phyloP scores from a whole-genome alignment of 805 yeast species.

The Saccharomycopsis sp. region DNA sequence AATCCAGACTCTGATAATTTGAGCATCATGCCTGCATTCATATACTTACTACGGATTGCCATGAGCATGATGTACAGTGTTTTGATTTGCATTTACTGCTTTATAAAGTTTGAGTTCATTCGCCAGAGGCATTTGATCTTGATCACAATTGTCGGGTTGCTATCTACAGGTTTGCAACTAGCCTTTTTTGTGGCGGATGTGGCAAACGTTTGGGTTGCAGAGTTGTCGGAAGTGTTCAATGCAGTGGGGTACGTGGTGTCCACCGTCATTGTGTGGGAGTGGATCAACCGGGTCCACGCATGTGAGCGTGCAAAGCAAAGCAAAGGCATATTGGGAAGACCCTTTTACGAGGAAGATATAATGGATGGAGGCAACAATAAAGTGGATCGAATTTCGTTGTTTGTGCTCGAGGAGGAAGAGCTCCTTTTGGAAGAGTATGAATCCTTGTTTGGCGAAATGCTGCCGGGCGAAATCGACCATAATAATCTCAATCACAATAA shows the following conservation, averaged over 20 bases:
- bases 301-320: constrained; percentile 53
- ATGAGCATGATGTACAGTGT: constrained; percentile 61
- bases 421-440: constrained; percentile 6
- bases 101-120: constrained; percentile 44
- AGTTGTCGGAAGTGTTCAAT: constrained; percentile 63
- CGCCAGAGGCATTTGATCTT: constrained; percentile 42
- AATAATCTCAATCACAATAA: too few species aligned
- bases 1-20: constrained; percentile 32
- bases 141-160: constrained; percentile 45
- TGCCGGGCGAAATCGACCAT: too few species aligned
- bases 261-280: constrained; percentile 77
- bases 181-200: constrained; percentile 72
- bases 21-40: constrained; percentile 62
- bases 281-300: constrained; percentile 59
- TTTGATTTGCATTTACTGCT: constrained; percentile 45
- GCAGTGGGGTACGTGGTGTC: constrained; percentile 63
- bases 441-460: background rate
- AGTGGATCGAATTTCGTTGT: constrained; percentile 17
- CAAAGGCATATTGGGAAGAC: constrained; percentile 67
- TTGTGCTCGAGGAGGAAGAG: constrained; percentile 12
- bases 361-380: constrained; percentile 19
- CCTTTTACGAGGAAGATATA: constrained; percentile 60
- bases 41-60: constrained; percentile 64
- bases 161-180: constrained; percentile 51
- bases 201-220: constrained; percentile 65